Conservation (phyloP, 129 eudicot genomes). For the Apium graveolens region DNA sequence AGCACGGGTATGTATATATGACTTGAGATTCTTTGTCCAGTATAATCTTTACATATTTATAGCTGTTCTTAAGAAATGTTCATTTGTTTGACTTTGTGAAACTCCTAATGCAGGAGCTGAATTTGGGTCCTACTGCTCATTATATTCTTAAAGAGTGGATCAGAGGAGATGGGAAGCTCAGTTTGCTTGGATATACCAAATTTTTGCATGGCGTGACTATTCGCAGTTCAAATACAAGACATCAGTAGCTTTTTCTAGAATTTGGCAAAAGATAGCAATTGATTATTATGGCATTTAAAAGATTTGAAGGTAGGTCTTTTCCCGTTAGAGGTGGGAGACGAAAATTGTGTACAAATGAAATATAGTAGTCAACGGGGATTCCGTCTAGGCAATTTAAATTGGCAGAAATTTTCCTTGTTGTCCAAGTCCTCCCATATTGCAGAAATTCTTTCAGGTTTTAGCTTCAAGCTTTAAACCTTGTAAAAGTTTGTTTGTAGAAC, state of each 20-base stretch:
- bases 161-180: constrained; percentile 68
- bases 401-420: constrained; percentile 1
- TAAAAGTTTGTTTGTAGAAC: constrained; percentile 4
- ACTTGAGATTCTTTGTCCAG: background rate
- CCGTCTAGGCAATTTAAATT: constrained; percentile 12
- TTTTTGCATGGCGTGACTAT: constrained; percentile 94
- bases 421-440: constrained; percentile 4
- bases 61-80: background rate
- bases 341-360: constrained; percentile 18
- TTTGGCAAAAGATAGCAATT: constrained; percentile 20
- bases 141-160: constrained; percentile 75
- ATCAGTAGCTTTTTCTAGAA: constrained; percentile 27
- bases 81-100: background rate
- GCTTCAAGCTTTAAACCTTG: constrained; percentile 2
- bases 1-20: constrained; percentile 32
- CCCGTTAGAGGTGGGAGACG: constrained; percentile 6
- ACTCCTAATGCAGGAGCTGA: constrained; percentile 51
- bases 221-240: constrained; percentile 85
- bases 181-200: constrained; percentile 77
- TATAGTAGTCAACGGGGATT: constrained; percentile 11
- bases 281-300: constrained; percentile 13
- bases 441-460: constrained; percentile 9
- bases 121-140: constrained; percentile 79
- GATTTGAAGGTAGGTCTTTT: constrained; percentile 12
- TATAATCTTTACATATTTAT: background rate